Percentiles rank a stretch among this genome's conserved stretches.
Evolutionary conservation across 108 stramenopile genomes (phyloP).

Genomic region (Chaetoceros tenuissimus): DNA sequence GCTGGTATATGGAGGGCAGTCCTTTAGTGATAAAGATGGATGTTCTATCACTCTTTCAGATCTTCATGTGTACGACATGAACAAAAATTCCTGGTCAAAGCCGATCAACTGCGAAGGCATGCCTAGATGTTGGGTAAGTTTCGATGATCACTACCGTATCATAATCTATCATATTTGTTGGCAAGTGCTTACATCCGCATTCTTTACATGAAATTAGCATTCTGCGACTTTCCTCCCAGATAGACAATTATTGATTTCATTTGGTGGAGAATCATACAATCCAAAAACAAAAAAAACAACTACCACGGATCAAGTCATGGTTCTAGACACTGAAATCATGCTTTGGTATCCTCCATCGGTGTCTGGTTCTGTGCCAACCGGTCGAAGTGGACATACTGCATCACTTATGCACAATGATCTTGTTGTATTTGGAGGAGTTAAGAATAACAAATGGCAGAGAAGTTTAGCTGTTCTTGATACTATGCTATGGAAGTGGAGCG

Average conservation of each 20-base stretch:
- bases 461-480: slow-evolving; percentile 55
- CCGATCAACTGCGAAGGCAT: slow-evolving; percentile 64
- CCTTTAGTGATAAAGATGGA: slow-evolving; percentile 24
- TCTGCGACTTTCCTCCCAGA: slow-evolving; percentile 68
- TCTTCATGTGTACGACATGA: slow-evolving; percentile 46
- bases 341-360: slow-evolving; percentile 50
- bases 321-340: slow-evolving; percentile 78
- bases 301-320: slow-evolving; percentile 50
- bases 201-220: too few species aligned
- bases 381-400: slow-evolving; percentile 69
- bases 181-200: too few species aligned
- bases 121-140: slow-evolving; percentile 39
- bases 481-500: slow-evolving; percentile 62
- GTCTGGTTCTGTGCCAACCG: slow-evolving; percentile 54
- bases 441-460: slow-evolving; percentile 70
- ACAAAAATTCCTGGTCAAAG: slow-evolving; percentile 40
- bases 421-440: slow-evolving; percentile 75
- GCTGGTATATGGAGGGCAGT: slow-evolving; percentile 77
- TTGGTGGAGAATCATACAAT: slow-evolving; percentile 65
- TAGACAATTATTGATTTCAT: slow-evolving; percentile 58
- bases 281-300: slow-evolving; percentile 29
- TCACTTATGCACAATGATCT: slow-evolving; percentile 52
- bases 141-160: too few species aligned
- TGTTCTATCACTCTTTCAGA: slow-evolving; percentile 38
- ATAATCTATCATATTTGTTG: too few species aligned